Evolutionary conservation across 2,329 filamentous ascomycete species (phyloP).

Genomic region (Phaeosphaeria sp.): DNA sequence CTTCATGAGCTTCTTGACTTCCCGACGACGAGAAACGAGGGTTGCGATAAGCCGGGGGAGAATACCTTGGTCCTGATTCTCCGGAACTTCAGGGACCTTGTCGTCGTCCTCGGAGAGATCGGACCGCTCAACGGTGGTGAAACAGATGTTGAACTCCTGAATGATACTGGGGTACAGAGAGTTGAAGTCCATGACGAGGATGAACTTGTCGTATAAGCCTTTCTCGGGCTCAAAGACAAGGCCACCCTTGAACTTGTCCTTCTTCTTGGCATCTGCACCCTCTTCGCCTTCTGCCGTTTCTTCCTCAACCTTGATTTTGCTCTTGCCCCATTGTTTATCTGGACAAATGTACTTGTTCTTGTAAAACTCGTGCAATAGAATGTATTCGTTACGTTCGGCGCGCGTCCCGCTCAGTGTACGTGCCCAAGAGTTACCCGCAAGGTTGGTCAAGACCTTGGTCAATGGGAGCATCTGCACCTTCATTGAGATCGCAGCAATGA

Average conservation of each 20-base stretch:
- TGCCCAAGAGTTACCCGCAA: conserved; percentile 98
- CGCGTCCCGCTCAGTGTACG: conserved; percentile 93
- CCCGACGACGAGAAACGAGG: conserved; percentile 83
- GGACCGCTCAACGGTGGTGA: conserved; percentile 89
- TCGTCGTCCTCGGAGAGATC: conserved; percentile 80
- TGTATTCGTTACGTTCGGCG: conserved; percentile 98
- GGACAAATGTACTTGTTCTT: conserved; percentile 98
- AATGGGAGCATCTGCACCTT: conserved; percentile 90
- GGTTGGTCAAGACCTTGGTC: conserved; percentile 92
- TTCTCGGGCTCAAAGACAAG: conserved; percentile 98
- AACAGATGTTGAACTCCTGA: conserved; percentile 99
- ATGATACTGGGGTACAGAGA: conserved; percentile 98
- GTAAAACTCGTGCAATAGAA: conserved; percentile 95
- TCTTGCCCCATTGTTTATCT: conserved; percentile 86
- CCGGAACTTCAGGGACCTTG: conserved; percentile 84
- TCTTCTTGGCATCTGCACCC: conserved; percentile 82
- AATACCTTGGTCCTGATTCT: conserved; percentile 79
- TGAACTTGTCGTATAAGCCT: conserved; percentile 96
- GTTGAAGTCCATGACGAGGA: conserved; percentile 99
- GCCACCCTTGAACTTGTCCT: conserved; percentile 99
- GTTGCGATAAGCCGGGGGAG: conserved; percentile 90
- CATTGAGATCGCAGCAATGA: conserved; percentile 87
- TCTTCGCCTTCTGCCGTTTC: conserved; percentile 74
- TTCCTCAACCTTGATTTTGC: conserved; percentile 74
- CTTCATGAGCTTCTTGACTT: conserved; percentile 98